A percentile compares a stretch with the other conserved stretches of the same genome.
These are phyloP conservation scores for Comarum palustre DNA, from an alignment of 306 rosid genomes.

Conservation along the genomic window DNA sequence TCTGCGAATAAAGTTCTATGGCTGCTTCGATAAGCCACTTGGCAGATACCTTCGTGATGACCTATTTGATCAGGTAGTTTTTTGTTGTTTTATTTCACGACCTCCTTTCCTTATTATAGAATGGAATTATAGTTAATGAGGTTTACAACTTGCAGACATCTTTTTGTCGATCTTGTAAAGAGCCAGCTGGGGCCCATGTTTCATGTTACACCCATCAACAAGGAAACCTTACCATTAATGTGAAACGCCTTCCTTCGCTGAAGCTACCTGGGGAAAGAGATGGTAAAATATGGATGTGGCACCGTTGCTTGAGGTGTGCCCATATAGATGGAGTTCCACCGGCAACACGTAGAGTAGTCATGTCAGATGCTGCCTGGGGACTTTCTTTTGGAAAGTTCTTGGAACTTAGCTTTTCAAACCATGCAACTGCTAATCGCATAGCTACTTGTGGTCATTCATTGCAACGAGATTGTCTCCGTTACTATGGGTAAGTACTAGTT, in stretches of 20 bases:
- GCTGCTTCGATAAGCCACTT: slow-evolving; percentile 90
- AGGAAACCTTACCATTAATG: slow-evolving; percentile 94
- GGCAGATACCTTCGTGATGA: slow-evolving; percentile 91
- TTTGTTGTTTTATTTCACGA: not conserved
- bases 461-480: slow-evolving; percentile 97
- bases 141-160: slow-evolving; percentile 47
- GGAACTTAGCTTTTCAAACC: slow-evolving; percentile 98
- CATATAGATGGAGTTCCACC: slow-evolving; percentile 87
- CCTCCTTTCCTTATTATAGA: slow-evolving; percentile 12
- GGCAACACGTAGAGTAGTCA: slow-evolving; percentile 87
- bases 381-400: slow-evolving; percentile 97
- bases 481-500: slow-evolving; percentile 68
- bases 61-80: slow-evolving; percentile 67
- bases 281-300: slow-evolving; percentile 99
- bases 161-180: slow-evolving; percentile 73
- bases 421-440: slow-evolving; percentile 96
- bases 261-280: slow-evolving; percentile 87
- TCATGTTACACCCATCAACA: slow-evolving; percentile 82
- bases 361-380: slow-evolving; percentile 99
- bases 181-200: slow-evolving; percentile 72
- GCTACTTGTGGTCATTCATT: slow-evolving; percentile 97
- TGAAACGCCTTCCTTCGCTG: slow-evolving; percentile 66
- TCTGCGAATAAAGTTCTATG: slow-evolving; percentile 89
- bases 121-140: slow-evolving; percentile 6
- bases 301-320: slow-evolving; percentile 86